Conservation (phyloP, 352 stramenopile genomes). For the Phytophthora niederhauseri region DNA sequence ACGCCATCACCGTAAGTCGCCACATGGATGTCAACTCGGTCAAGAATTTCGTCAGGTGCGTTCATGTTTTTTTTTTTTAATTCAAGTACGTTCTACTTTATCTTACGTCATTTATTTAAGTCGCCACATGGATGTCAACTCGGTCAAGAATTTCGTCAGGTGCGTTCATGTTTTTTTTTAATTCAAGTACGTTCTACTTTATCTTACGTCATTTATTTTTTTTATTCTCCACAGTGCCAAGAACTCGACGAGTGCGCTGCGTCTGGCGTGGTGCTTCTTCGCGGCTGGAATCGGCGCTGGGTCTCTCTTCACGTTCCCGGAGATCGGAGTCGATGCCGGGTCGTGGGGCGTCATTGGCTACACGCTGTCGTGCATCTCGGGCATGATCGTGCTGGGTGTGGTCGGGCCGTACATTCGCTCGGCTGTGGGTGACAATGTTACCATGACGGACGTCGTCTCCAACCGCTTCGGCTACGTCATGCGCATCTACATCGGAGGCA, state of each 20-base stretch:
- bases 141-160: too few relatives aligned
- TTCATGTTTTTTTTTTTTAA: too few relatives aligned
- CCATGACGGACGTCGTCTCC: slow-evolving; percentile 65
- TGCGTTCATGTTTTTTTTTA: too few relatives aligned
- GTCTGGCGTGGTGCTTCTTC: slow-evolving; percentile 73
- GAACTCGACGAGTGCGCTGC: slow-evolving; percentile 55
- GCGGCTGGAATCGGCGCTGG: slow-evolving; percentile 69
- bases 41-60: slow-evolving; percentile 69
- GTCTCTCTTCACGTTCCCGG: slow-evolving; percentile 71
- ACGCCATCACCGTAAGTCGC: slow-evolving; percentile 71
- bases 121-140: slow-evolving; percentile 58
- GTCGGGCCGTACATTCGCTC: slow-evolving; percentile 58
- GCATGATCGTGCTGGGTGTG: slow-evolving; percentile 49
- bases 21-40: slow-evolving; percentile 57
- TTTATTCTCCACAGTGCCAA: slow-evolving; percentile 41
- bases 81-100: too few relatives aligned
- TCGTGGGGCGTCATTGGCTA: slow-evolving; percentile 77
- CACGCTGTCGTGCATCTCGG: slow-evolving; percentile 55
- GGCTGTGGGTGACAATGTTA: slow-evolving; percentile 60
- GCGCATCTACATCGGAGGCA: slow-evolving; percentile 58
- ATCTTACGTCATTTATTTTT: too few relatives aligned
- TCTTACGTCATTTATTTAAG: slow-evolving; percentile 22
- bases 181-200: too few relatives aligned
- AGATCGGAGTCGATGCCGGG: slow-evolving; percentile 64
- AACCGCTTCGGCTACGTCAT: slow-evolving; percentile 62